A percentile compares a stretch with the other conserved stretches of the same genome.
phyloP scores from a whole-genome alignment of 495 filamentous ascomycete genomes.

The Penicillium turbatum region DNA sequence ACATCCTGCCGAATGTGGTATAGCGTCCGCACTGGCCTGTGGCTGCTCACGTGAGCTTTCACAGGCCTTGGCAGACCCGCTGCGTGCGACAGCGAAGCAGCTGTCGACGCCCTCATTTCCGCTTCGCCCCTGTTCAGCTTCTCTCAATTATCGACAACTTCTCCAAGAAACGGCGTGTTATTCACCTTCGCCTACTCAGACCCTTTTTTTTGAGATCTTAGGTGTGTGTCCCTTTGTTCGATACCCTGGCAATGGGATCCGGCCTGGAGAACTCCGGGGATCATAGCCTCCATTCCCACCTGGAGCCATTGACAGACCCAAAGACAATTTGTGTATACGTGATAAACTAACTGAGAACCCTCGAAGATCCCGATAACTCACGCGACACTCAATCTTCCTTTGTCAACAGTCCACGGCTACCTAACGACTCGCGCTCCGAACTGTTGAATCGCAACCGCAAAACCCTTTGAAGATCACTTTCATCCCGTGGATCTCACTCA shows the following conservation, averaged over 20 bases:
- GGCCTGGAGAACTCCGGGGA: not conserved
- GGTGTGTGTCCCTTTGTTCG: not conserved
- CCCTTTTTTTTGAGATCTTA: not conserved
- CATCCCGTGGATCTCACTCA: not conserved
- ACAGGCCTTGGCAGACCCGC: conserved; percentile 40
- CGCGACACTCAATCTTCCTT: not conserved
- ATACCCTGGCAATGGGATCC: not conserved
- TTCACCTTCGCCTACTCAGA: not conserved
- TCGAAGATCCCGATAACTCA: not conserved
- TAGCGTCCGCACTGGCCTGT: not conserved
- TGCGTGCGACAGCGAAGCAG: conserved; percentile 35
- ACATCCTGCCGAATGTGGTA: not conserved
- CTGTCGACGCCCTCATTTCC: conserved; percentile 20
- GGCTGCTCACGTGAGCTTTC: not conserved
- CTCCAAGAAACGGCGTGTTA: not conserved
- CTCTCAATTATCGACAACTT: not conserved
- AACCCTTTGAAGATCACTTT: conserved; percentile 11
- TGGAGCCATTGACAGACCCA: not conserved
- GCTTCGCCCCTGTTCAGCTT: conserved; percentile 19
- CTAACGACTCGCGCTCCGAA: conserved; percentile 9
- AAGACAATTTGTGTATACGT: not conserved
- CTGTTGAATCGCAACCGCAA: conserved; percentile 5
- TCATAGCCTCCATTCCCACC: not conserved
- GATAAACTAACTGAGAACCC: not conserved
- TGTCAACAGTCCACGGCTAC: not conserved